Conservation (phyloP, 2,329 filamentous ascomycete species). For the Microcyclospora tardicrescens region DNA sequence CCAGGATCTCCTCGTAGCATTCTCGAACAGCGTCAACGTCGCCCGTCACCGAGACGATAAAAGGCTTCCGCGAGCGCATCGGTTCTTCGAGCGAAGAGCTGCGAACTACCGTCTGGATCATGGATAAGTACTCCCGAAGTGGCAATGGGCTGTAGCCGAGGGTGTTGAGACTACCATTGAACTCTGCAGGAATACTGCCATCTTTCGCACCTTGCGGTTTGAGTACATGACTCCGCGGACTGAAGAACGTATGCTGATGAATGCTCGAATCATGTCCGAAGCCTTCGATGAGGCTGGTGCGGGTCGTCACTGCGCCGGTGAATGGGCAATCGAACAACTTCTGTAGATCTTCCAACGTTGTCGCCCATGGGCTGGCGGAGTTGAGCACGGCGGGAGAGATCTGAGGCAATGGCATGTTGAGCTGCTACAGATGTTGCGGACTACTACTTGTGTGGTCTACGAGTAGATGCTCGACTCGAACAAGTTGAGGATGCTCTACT, state of each 20-base stretch:
- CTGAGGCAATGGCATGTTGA: slow-evolving; percentile 25
- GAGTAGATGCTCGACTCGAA: too few species aligned
- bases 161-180: slow-evolving; percentile 44
- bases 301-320: slow-evolving; percentile 62
- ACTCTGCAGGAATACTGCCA: slow-evolving; percentile 20
- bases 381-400: slow-evolving; percentile 59
- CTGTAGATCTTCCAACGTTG: slow-evolving; percentile 47
- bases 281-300: slow-evolving; percentile 53
- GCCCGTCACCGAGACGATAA: slow-evolving; percentile 62
- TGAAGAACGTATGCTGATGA: slow-evolving; percentile 57
- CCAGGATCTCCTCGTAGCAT: slow-evolving; percentile 42
- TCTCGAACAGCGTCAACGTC: slow-evolving; percentile 41
- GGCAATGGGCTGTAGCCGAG: slow-evolving; percentile 59
- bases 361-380: slow-evolving; percentile 65
- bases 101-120: slow-evolving; percentile 27
- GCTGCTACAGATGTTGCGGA: not conserved
- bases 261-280: slow-evolving; percentile 48
- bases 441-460: too few species aligned
- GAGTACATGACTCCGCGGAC: slow-evolving; percentile 27
- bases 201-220: slow-evolving; percentile 8
- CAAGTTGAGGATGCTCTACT: too few species aligned
- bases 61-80: slow-evolving; percentile 35
- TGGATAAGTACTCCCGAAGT: slow-evolving; percentile 46
- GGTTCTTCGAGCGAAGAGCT: slow-evolving; percentile 9
- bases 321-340: slow-evolving; percentile 47